Conservation (phyloP, 1,284 basidiomycete species). For the Clitocybe nebularis region DNA sequence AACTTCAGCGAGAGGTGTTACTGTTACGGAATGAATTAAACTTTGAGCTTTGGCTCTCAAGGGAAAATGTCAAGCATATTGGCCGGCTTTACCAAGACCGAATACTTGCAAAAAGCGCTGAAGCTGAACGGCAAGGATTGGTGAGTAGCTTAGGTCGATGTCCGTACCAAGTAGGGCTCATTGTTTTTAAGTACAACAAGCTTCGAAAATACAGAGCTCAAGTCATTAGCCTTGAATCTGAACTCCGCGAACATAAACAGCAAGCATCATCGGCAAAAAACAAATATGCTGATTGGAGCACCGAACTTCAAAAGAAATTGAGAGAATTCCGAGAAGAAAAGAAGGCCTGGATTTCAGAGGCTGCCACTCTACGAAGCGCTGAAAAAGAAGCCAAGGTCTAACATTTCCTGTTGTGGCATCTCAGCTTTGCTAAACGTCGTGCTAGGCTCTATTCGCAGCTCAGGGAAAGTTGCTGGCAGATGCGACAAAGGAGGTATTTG, state of each 20-base stretch:
- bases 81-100: constrained; percentile 72
- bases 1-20: constrained; percentile 69
- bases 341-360: constrained; percentile 60
- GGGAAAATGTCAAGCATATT: constrained; percentile 76
- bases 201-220: constrained; percentile 67
- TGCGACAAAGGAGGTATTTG: constrained; percentile 55
- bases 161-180: not conserved
- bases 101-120: constrained; percentile 67
- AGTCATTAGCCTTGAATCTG: constrained; percentile 56
- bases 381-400: constrained; percentile 62
- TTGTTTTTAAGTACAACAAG: constrained; percentile 61
- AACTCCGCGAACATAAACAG: constrained; percentile 60
- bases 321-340: constrained; percentile 65
- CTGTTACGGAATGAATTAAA: constrained; percentile 75
- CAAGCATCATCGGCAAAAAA: constrained; percentile 61
- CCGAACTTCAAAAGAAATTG: constrained; percentile 63
- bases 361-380: constrained; percentile 55
- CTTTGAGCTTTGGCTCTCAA: constrained; percentile 76
- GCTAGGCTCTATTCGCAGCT: constrained; percentile 63
- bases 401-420: not conserved
- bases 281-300: constrained; percentile 71
- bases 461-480: constrained; percentile 64
- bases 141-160: constrained; percentile 33
- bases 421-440: constrained; percentile 5
- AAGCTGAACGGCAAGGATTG: constrained; percentile 76